Conservation (phyloP, 176 grass and related monocot genomes). For the Olyra latifolia region DNA sequence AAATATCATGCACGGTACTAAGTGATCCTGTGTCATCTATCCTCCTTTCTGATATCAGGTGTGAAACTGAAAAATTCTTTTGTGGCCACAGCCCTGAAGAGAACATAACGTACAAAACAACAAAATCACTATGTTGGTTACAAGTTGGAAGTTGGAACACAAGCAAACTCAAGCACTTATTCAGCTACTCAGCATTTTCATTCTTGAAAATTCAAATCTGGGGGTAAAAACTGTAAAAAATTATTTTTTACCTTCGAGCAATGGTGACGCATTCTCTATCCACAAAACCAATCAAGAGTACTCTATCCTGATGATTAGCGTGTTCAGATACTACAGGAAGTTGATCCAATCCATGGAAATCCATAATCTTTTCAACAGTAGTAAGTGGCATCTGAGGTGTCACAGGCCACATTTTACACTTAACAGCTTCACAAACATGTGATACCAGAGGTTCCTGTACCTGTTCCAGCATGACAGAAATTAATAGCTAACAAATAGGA, state of each 20-base stretch:
- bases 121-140: not conserved
- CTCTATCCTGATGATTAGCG: constrained; percentile 8
- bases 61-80: constrained; percentile 51
- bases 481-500: not conserved
- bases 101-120: constrained; percentile 25
- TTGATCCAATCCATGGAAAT: constrained; percentile 50
- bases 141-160: constrained; percentile 20
- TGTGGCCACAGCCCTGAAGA: constrained; percentile 45
- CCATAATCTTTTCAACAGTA: constrained; percentile 74
- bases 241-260: constrained; percentile 53
- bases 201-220: not conserved
- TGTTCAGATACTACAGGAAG: constrained; percentile 74
- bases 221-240: not conserved
- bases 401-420: constrained; percentile 52
- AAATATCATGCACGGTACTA: not conserved
- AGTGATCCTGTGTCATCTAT: constrained; percentile 18
- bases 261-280: constrained; percentile 74
- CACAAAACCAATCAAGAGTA: constrained; percentile 56
- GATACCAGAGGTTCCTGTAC: constrained; percentile 48
- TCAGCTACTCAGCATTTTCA: not conserved
- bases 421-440: constrained; percentile 48
- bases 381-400: constrained; percentile 58
- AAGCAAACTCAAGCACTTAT: not conserved
- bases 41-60: constrained; percentile 21
- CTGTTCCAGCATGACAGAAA: constrained; percentile 32